phyloP scores from a whole-genome alignment of 371 early-diverging fungal species.

The Rhizopus stolonifer region DNA sequence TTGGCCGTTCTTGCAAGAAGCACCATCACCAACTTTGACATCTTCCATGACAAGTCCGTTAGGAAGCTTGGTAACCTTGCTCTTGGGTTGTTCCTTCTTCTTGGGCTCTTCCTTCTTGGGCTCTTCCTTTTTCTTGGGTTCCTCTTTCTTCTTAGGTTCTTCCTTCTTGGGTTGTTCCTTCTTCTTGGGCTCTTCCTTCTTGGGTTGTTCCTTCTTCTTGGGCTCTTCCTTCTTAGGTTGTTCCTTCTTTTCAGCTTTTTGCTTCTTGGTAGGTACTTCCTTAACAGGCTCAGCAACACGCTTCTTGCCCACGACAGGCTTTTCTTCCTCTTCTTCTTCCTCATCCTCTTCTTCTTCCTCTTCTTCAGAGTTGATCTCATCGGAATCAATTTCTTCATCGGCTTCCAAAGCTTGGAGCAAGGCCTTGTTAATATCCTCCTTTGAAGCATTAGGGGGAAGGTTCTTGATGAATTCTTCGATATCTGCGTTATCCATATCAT shows the following conservation, averaged over 20 bases:
- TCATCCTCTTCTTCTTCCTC: constrained; percentile 33
- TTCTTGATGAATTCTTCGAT: constrained; percentile 17
- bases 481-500: constrained; percentile 41
- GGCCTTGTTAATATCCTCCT: constrained; percentile 7
- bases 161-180: constrained; percentile 35
- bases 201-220: constrained; percentile 50
- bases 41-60: constrained; percentile 85
- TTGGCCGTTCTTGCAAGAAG: constrained; percentile 77
- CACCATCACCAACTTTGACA: constrained; percentile 73
- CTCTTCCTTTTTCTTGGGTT: constrained; percentile 48
- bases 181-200: constrained; percentile 29
- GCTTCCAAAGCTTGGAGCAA: constrained; percentile 2
- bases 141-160: constrained; percentile 44
- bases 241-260: constrained; percentile 34
- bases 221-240: constrained; percentile 35
- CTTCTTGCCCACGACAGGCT: constrained; percentile 36
- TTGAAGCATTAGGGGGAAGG: constrained; percentile 9
- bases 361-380: constrained; percentile 35
- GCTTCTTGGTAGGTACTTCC: constrained; percentile 36
- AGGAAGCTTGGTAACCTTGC: constrained; percentile 51
- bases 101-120: constrained; percentile 31
- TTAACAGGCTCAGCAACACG: constrained; percentile 27
- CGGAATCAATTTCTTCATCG: constrained; percentile 49
- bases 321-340: constrained; percentile 23
- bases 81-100: constrained; percentile 41